phyloP scores from a whole-genome alignment of 176 grass and related monocot genomes.

The Rhynchospora tenuis region DNA sequence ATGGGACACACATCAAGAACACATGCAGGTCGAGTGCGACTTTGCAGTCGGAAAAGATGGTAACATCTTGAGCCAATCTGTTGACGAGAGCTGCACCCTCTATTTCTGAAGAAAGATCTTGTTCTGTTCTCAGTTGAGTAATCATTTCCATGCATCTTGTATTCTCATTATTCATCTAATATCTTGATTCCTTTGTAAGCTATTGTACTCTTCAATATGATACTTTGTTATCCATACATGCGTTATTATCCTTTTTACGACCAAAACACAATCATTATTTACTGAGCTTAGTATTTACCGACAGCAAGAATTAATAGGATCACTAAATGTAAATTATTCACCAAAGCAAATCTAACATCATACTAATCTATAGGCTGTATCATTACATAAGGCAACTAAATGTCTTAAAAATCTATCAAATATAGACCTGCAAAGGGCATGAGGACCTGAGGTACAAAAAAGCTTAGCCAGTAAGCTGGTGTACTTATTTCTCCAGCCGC shows the following conservation, averaged over 20 bases:
- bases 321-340: background rate
- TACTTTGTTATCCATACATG: background rate
- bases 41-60: slow-evolving; percentile 32
- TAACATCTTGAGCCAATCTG: slow-evolving; percentile 29
- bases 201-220: background rate
- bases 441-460: slow-evolving; percentile 15
- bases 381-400: background rate
- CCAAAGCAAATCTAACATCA: background rate
- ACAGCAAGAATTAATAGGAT: background rate
- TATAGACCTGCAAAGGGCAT: background rate
- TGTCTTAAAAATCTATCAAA: background rate
- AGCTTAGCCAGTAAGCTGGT: background rate
- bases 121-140: background rate
- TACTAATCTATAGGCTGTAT: background rate
- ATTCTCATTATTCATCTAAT: background rate
- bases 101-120: slow-evolving; percentile 27
- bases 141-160: background rate
- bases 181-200: background rate
- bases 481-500: slow-evolving; percentile 60
- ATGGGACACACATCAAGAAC: slow-evolving; percentile 66
- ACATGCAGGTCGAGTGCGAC: slow-evolving; percentile 50
- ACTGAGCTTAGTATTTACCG: background rate
- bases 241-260: background rate
- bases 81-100: slow-evolving; percentile 28
- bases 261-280: background rate